phyloP scores from a whole-genome alignment of 441 rosid species.

The Jatropha podagrica region DNA sequence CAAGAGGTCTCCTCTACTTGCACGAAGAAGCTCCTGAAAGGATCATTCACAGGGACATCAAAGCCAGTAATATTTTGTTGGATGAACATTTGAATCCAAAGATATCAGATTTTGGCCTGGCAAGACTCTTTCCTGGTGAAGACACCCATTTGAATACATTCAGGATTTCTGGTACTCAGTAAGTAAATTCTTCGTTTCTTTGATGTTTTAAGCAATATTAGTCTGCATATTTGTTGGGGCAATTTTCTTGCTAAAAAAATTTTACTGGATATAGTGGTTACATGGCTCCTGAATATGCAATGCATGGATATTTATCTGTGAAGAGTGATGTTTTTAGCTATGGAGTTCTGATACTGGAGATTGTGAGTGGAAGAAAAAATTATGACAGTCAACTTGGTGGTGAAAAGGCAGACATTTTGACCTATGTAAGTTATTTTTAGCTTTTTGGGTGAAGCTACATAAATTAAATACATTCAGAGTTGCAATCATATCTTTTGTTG shows the following conservation, averaged over 20 bases:
- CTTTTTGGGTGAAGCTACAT: neutral
- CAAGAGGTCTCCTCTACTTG: slow-evolving; percentile 80
- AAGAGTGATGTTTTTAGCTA: slow-evolving; percentile 85
- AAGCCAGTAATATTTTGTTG: slow-evolving; percentile 78
- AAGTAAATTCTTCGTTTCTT: slow-evolving; percentile 36
- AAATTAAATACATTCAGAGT: neutral
- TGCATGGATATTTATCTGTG: slow-evolving; percentile 78
- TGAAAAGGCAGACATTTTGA: slow-evolving; percentile 67
- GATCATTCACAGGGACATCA: slow-evolving; percentile 86
- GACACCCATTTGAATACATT: slow-evolving; percentile 76
- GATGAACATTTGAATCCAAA: slow-evolving; percentile 73
- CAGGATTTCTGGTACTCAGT: slow-evolving; percentile 81
- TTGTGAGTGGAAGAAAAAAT: slow-evolving; percentile 82
- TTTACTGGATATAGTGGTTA: slow-evolving; percentile 62
- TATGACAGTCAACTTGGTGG: slow-evolving; percentile 40
- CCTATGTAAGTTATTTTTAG: slow-evolving; percentile 58
- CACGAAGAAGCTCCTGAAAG: slow-evolving; percentile 93
- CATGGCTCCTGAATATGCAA: slow-evolving; percentile 92
- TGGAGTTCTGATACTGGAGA: slow-evolving; percentile 79
- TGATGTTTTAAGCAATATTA: neutral
- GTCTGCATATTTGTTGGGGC: neutral
- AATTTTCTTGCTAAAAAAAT: neutral
- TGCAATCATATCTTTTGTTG: neutral
- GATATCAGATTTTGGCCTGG: slow-evolving; percentile 90
- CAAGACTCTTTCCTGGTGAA: slow-evolving; percentile 86